Conservation (phyloP, 306 rosid species). For the Cicer yamashitae region DNA sequence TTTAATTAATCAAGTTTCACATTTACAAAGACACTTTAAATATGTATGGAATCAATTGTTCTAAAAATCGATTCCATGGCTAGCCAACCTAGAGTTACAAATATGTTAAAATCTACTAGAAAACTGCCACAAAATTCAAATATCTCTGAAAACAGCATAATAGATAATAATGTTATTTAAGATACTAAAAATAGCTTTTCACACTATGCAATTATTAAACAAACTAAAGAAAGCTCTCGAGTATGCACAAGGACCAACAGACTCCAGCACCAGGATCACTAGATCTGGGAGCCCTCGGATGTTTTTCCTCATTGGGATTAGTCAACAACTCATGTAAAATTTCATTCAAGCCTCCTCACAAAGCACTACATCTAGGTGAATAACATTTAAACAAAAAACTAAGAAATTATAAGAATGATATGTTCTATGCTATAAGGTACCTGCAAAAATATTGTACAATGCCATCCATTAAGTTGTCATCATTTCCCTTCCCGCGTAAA, state of each 20-base stretch:
- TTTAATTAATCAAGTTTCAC: conserved; percentile 30
- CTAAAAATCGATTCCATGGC: not conserved
- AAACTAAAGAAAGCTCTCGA: conserved; percentile 27
- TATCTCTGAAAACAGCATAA: conserved; percentile 14
- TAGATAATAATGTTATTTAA: not conserved
- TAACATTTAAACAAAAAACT: conserved; percentile 10
- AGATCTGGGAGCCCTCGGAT: conserved; percentile 17
- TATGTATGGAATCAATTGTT: conserved; percentile 5
- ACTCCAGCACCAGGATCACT: conserved; percentile 17
- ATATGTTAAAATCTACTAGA: conserved; percentile 14
- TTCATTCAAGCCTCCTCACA: conserved; percentile 22
- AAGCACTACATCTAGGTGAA: conserved; percentile 21
- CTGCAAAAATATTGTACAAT: conserved; percentile 71
- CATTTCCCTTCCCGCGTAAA: conserved; percentile 69
- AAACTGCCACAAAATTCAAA: conserved; percentile 32
- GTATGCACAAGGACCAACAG: conserved; percentile 13
- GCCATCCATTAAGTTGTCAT: conserved; percentile 63
- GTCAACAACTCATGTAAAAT: not conserved
- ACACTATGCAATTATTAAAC: conserved; percentile 4
- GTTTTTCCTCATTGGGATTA: not conserved
- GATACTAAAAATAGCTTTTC: conserved; percentile 23
- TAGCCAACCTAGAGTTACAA: conserved; percentile 19
- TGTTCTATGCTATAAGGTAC: conserved; percentile 45
- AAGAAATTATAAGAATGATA: conserved; percentile 8
- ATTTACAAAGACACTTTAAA: conserved; percentile 30